Base-by-base conservation (phyloP, 2,329 filamentous ascomycete species). In the Orbilia quercus region DNA sequence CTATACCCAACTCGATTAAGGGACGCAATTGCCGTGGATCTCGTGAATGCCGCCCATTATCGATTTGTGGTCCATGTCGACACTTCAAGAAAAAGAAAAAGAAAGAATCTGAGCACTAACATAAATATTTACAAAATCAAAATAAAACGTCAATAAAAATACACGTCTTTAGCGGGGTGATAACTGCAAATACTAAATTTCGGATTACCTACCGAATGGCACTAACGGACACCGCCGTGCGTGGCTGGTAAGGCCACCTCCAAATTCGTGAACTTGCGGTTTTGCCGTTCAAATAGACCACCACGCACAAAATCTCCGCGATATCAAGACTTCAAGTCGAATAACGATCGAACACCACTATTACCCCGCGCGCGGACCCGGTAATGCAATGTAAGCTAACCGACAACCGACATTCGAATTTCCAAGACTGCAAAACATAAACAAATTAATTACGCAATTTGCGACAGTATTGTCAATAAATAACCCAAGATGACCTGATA, bases 281-380 rank as follows among this genome's bases (percentile, higher is more conserved):
- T 31, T 9, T 31, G 28, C 9, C 5, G 28, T 31, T 31, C 9
- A 42, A 42, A 42, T 6, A 18, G 16, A 42, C 5, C 11, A 42
- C 11, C 11, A 36, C 6, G 34, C 6, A 36, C 6, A 42, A 42
- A 42, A 4, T 14, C 11, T 42, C 38, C 38, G 38, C 38, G 16
- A 42, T 12, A n/a, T 42, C 38, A 6, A 12, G 38, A 42, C 38
- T n/a, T 12, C 11, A 14, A 14, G 16, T 14, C 34, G n/a, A n/a
- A n/a, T n/a, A n/a, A n/a, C n/a, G n/a, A n/a, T n/a, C n/a, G n/a
- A 42, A 42, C 44, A 5, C 12, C 20, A 47, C 22, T 23, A 47
- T 50, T 22, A 45, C 42, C 42, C n/a, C n/a, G 42, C 40, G 40
- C n/a, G 42, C 38, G 42, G 42, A 45, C 42, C 42, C 42, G 28